Evolutionary conservation across 139 green algal genomes (phyloP).

Genomic region (Yamagishiella unicocca): DNA sequence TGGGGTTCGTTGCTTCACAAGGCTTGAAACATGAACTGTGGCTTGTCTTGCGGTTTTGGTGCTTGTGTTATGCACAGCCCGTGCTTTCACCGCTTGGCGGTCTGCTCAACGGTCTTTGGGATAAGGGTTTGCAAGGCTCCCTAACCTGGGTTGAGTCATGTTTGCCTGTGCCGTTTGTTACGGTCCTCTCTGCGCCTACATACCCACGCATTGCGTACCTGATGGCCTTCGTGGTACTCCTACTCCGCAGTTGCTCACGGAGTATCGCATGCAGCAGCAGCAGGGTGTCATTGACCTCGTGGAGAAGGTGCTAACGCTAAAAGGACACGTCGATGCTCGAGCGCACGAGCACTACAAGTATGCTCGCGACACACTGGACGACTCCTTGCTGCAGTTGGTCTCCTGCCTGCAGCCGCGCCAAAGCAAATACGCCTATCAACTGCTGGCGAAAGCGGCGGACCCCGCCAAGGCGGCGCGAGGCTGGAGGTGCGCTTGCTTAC

Average conservation of each 20-base stretch:
- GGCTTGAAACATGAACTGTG: too few relatives aligned
- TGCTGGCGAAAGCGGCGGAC: constrained; percentile 43
- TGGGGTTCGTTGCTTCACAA: too few relatives aligned
- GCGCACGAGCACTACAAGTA: constrained; percentile 50
- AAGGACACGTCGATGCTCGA: constrained; percentile 28
- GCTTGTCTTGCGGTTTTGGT: too few relatives aligned
- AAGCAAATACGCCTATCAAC: constrained; percentile 43
- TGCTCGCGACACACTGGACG: constrained; percentile 48
- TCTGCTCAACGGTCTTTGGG: too few relatives aligned
- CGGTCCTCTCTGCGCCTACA: too few relatives aligned
- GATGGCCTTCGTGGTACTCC: too few relatives aligned
- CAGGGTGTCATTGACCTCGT: constrained; percentile 43
- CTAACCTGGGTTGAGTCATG: too few relatives aligned
- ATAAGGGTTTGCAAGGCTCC: too few relatives aligned
- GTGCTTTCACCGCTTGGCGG: too few relatives aligned
- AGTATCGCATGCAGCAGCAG: constrained; percentile 38
- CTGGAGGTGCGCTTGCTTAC: constrained; percentile 44
- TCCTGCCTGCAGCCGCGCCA: constrained; percentile 39
- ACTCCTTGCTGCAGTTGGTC: constrained; percentile 43
- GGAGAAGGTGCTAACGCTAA: constrained; percentile 44
- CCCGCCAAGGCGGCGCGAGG: constrained; percentile 41
- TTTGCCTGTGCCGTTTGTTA: too few relatives aligned
- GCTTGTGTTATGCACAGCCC: too few relatives aligned
- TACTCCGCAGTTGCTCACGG: constrained; percentile 36
- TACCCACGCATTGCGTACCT: too few relatives aligned